Evolutionary conservation across 208 protist species (phyloP).

Genomic region (Acanthamoeba triangularis): DNA sequence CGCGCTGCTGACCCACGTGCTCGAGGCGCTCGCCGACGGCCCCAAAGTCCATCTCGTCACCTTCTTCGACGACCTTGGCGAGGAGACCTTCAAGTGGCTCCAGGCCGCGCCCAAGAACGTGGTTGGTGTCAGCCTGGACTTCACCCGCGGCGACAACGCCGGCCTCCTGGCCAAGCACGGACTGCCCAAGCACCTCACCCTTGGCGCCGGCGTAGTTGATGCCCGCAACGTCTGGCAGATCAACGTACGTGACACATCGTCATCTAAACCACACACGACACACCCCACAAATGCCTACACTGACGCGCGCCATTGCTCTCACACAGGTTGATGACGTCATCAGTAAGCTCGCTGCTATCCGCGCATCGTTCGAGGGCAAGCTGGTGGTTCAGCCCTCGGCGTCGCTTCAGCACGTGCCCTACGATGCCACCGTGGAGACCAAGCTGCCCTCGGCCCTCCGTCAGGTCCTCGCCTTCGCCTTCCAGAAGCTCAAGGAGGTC

Average conservation of each 20-base stretch:
- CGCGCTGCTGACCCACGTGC: conserved; percentile 76
- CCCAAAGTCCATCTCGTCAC: conserved; percentile 89
- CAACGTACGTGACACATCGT: neutral
- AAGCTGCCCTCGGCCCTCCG: conserved; percentile 88
- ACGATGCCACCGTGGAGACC: conserved; percentile 90
- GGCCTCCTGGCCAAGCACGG: conserved; percentile 83
- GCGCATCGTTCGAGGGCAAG: conserved; percentile 77
- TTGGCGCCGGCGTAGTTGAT: conserved; percentile 77
- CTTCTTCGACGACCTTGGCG: conserved; percentile 93
- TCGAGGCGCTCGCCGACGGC: neutral
- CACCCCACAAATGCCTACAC: neutral
- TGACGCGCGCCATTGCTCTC: neutral
- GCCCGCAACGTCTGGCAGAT: conserved; percentile 62
- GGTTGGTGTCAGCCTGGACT: conserved; percentile 93
- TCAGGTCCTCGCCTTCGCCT: conserved; percentile 92
- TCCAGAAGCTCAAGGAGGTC: conserved; percentile 93
- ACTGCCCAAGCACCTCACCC: conserved; percentile 87
- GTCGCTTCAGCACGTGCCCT: conserved; percentile 93
- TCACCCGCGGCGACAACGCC: conserved; percentile 80
- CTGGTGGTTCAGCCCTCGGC: conserved; percentile 93
- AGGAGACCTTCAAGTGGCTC: conserved; percentile 84
- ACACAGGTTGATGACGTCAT: conserved; percentile 4
- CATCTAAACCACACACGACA: neutral
- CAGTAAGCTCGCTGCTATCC: conserved; percentile 8
- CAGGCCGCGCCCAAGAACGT: conserved; percentile 87